These are phyloP conservation scores for Calendula officinalis DNA, from an alignment of 129 eudicot genomes.

Conservation along the genomic window DNA sequence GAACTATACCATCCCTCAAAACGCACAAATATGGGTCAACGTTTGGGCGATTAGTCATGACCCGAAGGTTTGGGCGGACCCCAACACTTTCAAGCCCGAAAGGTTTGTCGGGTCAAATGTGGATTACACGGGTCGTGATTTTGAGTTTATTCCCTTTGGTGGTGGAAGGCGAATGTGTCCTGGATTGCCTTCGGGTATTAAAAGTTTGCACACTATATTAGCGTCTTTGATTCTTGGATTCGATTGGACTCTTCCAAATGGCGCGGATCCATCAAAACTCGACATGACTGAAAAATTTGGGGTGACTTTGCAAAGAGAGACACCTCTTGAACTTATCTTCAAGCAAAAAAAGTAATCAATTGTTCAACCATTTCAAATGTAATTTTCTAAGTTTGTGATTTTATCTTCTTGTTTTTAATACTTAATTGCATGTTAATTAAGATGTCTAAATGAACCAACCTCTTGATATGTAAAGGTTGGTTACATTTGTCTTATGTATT, in stretches of 20 bases:
- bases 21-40: constrained; percentile 37
- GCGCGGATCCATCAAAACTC: constrained; percentile 16
- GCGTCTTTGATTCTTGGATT: constrained; percentile 36
- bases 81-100: constrained; percentile 30
- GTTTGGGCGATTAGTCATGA: constrained; percentile 47
- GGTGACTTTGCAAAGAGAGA: constrained; percentile 23
- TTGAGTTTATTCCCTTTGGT: constrained; percentile 44
- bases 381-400: not conserved
- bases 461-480: not conserved
- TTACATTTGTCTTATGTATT: not conserved
- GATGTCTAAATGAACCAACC: too few species aligned
- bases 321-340: constrained; percentile 14
- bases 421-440: not conserved
- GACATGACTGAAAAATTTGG: constrained; percentile 33
- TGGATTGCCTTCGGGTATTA: constrained; percentile 23
- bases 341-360: constrained; percentile 8
- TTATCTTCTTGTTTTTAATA: not conserved
- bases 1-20: constrained; percentile 35
- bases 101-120: constrained; percentile 32
- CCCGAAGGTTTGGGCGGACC: constrained; percentile 38
- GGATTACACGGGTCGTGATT: constrained; percentile 25
- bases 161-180: constrained; percentile 51
- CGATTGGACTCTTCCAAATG: constrained; percentile 31
- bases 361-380: not conserved
- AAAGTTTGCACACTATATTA: constrained; percentile 26